A percentile compares a stretch with the other conserved stretches of the same genome.
Evolutionary conservation across 176 grass and related monocot genomes (phyloP).

Genomic region (Zea luxurians): DNA sequence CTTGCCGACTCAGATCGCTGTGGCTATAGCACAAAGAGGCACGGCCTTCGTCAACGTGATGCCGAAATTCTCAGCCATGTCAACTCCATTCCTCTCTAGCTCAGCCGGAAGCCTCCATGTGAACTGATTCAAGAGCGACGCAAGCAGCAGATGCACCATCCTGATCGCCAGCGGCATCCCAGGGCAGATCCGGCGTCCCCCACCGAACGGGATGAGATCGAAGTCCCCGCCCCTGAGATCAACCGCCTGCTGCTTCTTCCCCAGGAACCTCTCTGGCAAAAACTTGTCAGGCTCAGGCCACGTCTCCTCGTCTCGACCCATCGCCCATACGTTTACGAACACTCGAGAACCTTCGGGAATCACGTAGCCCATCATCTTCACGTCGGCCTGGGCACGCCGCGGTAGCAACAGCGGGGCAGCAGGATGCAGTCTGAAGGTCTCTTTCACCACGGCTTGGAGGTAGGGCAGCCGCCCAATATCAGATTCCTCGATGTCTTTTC

Average conservation of each 20-base stretch:
- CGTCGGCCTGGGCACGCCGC: background rate
- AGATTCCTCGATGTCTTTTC: conserved; percentile 35
- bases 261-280: conserved; percentile 44
- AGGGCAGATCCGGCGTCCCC: background rate
- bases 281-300: conserved; percentile 46
- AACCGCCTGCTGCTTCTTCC: background rate
- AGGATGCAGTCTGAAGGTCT: conserved; percentile 52
- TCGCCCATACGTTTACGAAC: conserved; percentile 45
- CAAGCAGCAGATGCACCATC: background rate
- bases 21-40: background rate
- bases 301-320: conserved; percentile 4
- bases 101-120: background rate
- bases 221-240: conserved; percentile 13
- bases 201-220: background rate
- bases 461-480: conserved; percentile 39
- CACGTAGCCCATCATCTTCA: conserved; percentile 11
- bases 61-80: background rate
- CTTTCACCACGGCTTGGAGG: conserved; percentile 51
- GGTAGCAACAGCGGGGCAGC: conserved; percentile 39
- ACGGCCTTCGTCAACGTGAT: background rate
- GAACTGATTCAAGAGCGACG: background rate
- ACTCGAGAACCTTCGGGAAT: conserved; percentile 29
- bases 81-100: background rate
- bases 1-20: background rate
- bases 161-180: background rate